Evolutionary conservation across 495 filamentous ascomycete species (phyloP), one percentile per base, ranked within the genome.

Genomic region (Xylaria castorea): DNA sequence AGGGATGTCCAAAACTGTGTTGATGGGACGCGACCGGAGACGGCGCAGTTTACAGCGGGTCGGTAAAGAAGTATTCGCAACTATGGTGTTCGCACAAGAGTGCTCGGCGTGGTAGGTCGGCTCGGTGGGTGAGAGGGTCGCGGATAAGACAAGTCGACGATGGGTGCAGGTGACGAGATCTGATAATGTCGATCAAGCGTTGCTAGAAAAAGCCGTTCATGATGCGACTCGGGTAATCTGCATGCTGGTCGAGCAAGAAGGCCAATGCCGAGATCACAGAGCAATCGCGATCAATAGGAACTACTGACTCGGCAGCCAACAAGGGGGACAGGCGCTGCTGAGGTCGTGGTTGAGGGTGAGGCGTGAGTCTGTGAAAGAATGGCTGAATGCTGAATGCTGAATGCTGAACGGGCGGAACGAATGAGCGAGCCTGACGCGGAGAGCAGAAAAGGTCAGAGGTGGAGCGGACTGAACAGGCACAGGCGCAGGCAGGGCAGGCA

Each of bases 351-450:
- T 40, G 60, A 40, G 60, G 40, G 20, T 34, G 53, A 61, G 67
- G 36, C 55, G 40, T 46, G 51, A 18, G 66, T 60, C 22, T 60
- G 53, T 46, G 67, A 69, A 61, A 69, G 67, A 69, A 69, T 40
- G 67, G 53, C 34, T 60, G 67, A 58, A 40, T 58, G 44, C 58
- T 61, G 20, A 22, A 38, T 11, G 58, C 58, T 61, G 34, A 22
- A 61, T 3, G 58, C n/a, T n/a, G n/a, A n/a, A n/a, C n/a, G 27
- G 32, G 34, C n/a, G 34, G 48, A 40, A 34, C 40, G 66, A 66
- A 66, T 66, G 38, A 66, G 38, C 66, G 38, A 64, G 61, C 61
- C 61, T 64, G 61, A 44, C 61, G 36, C 36, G 61, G 61, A 64
- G 38, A 30, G 9, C 32, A 68, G 66, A 55, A 68, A 68, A 16